Evolutionary conservation across 768 basidiomycete genomes (phyloP).

Genomic region (Cyathus striatus): DNA sequence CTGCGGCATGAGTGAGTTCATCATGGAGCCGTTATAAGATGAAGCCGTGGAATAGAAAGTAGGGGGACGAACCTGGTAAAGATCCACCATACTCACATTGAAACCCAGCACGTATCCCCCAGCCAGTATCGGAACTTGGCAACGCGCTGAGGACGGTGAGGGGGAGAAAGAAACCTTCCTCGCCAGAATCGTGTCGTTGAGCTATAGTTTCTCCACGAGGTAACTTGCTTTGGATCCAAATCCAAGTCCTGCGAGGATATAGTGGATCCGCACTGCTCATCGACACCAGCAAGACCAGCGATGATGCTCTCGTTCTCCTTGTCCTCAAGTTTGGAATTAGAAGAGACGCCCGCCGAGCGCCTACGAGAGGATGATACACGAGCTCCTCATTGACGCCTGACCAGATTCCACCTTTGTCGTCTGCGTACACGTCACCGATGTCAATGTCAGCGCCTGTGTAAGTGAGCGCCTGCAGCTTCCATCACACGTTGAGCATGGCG

Average conservation of each 20-base stretch:
- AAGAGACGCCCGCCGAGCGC: too few relatives aligned
- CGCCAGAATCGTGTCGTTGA: constrained; percentile 25
- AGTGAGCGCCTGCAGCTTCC: constrained; percentile 31
- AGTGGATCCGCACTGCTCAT: constrained; percentile 32
- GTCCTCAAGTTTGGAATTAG: constrained; percentile 17
- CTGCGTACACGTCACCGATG: constrained; percentile 52
- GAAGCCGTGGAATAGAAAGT: too few relatives aligned
- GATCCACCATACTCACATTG: too few relatives aligned
- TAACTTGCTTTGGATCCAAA: constrained; percentile 44
- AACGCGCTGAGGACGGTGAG: constrained; percentile 26
- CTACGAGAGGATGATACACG: constrained; percentile 66
- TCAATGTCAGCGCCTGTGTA: constrained; percentile 14
- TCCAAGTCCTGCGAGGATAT: constrained; percentile 51
- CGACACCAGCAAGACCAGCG: constrained; percentile 11
- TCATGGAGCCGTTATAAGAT: too few relatives aligned
- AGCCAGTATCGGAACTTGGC: constrained; percentile 29
- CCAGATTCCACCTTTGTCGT: constrained; percentile 62
- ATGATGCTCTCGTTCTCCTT: constrained; percentile 19
- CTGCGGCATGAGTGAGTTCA: too few relatives aligned
- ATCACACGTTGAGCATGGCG: constrained; percentile 53
- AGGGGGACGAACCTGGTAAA: too few relatives aligned
- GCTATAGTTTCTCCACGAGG: constrained; percentile 32
- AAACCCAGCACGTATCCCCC: too few relatives aligned
- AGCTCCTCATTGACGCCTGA: constrained; percentile 67
- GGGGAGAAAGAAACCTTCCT: constrained; percentile 30